phyloP scores from a whole-genome alignment of 495 filamentous ascomycete genomes.

The Tuber brumale region DNA sequence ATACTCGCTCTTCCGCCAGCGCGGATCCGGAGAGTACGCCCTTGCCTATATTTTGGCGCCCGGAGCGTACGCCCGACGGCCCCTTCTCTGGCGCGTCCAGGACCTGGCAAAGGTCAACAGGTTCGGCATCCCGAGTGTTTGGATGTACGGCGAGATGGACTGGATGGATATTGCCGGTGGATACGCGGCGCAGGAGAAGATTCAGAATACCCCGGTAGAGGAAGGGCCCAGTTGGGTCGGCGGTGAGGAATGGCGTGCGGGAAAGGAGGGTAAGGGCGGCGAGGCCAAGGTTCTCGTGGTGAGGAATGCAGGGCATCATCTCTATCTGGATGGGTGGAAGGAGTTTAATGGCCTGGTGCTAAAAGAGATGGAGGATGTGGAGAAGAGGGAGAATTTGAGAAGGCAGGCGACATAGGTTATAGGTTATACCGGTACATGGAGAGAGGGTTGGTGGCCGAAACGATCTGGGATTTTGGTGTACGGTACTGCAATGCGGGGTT shows the following conservation, averaged over 20 bases:
- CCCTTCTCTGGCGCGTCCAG: slow-evolving; percentile 77
- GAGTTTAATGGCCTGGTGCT: slow-evolving; percentile 77
- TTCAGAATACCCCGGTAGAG: slow-evolving; percentile 50
- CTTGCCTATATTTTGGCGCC: slow-evolving; percentile 88
- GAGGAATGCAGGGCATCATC: slow-evolving; percentile 76
- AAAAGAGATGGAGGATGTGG: slow-evolving; percentile 72
- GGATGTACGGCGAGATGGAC: slow-evolving; percentile 93
- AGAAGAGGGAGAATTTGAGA: slow-evolving; percentile 43
- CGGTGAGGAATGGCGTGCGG: slow-evolving; percentile 60
- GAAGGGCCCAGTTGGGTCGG: slow-evolving; percentile 53
- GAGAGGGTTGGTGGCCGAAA: not conserved
- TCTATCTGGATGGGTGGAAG: slow-evolving; percentile 84
- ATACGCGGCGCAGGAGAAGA: slow-evolving; percentile 69
- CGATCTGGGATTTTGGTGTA: not conserved
- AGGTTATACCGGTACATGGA: no score
- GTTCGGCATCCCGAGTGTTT: slow-evolving; percentile 72
- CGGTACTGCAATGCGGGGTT: not conserved
- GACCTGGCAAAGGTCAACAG: slow-evolving; percentile 62
- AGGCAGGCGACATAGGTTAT: not conserved
- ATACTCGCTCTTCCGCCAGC: slow-evolving; percentile 87
- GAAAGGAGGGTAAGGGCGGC: slow-evolving; percentile 53
- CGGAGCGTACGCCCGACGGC: slow-evolving; percentile 82
- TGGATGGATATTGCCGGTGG: slow-evolving; percentile 97
- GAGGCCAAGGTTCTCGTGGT: slow-evolving; percentile 80
- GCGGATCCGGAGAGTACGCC: slow-evolving; percentile 91